Conservation (phyloP, 2,329 filamentous ascomycete genomes). For the Colletotrichum gigasporum region DNA sequence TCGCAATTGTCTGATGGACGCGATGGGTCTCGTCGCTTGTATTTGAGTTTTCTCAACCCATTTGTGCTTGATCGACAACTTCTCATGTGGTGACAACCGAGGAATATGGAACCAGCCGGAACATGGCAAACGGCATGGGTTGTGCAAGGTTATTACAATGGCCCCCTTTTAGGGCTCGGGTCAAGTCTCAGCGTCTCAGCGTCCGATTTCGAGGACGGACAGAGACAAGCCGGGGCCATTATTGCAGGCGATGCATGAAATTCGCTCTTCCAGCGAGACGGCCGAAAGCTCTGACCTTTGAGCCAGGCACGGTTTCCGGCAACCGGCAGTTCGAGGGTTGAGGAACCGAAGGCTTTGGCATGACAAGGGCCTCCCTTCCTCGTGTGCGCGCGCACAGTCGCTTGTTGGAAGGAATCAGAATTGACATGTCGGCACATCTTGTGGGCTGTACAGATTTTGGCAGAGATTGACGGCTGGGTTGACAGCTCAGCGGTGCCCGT, state of each 20-base stretch:
- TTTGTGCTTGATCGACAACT: slow-evolving; percentile 11
- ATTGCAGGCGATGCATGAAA: neutral
- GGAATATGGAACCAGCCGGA: neutral
- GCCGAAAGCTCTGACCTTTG: slow-evolving; percentile 6
- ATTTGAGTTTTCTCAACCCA: slow-evolving; percentile 4
- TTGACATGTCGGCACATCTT: slow-evolving; percentile 22
- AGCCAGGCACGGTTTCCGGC: slow-evolving; percentile 6
- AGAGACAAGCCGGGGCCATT: neutral
- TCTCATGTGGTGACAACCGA: neutral
- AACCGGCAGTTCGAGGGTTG: slow-evolving; percentile 25
- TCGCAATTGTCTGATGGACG: neutral
- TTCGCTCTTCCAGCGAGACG: neutral
- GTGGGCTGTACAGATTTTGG: neutral
- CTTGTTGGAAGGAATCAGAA: no score
- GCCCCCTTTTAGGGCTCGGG: neutral
- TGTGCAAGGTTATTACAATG: neutral
- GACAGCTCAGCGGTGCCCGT: slow-evolving; percentile 11
- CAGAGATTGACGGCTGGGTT: slow-evolving; percentile 4
- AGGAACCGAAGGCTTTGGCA: slow-evolving; percentile 5
- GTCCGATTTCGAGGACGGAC: neutral
- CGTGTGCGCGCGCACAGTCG: slow-evolving; percentile 23
- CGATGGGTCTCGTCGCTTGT: neutral
- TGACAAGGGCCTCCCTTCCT: neutral
- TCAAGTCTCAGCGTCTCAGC: slow-evolving; percentile 3
- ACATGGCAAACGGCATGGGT: slow-evolving; percentile 6